Conservation (phyloP, 345 rosid genomes). For the Populus deltoides region DNA sequence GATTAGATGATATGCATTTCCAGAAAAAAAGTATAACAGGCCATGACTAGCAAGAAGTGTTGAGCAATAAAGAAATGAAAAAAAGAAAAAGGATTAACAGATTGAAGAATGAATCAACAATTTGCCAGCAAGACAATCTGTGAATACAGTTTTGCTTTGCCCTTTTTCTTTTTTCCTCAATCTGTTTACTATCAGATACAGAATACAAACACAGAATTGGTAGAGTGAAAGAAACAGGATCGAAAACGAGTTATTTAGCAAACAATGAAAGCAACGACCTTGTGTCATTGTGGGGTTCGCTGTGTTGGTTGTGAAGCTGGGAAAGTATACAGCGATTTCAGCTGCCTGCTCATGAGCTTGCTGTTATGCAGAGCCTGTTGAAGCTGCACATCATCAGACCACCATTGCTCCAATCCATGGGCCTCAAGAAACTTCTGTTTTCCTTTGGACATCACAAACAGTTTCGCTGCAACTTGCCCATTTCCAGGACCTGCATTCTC, state of each 20-base stretch:
- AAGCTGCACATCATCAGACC: slow-evolving; percentile 86
- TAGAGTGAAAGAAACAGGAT: not conserved
- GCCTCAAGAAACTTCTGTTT: slow-evolving; percentile 93
- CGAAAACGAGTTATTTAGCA: slow-evolving; percentile 28
- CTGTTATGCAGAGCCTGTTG: slow-evolving; percentile 64
- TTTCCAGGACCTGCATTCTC: slow-evolving; percentile 45
- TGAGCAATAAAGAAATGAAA: too few relatives aligned
- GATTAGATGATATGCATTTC: not conserved
- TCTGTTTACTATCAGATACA: not conserved
- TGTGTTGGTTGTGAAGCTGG: slow-evolving; percentile 35
- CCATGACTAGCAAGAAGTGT: too few relatives aligned
- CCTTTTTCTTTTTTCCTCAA: too few relatives aligned
- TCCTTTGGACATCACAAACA: slow-evolving; percentile 88
- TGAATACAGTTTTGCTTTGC: too few relatives aligned
- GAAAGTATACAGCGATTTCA: slow-evolving; percentile 67
- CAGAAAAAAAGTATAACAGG: not conserved
- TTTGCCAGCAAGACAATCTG: too few relatives aligned
- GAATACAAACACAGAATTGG: not conserved
- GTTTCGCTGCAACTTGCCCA: slow-evolving; percentile 67
- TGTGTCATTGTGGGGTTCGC: slow-evolving; percentile 12
- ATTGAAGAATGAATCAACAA: too few relatives aligned
- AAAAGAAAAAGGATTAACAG: too few relatives aligned
- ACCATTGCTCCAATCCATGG: slow-evolving; percentile 95
- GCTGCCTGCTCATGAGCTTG: slow-evolving; percentile 83
- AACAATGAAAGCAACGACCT: not conserved